Conservation (phyloP, 2,329 filamentous ascomycete species). For the Cladosporium colombiae region DNA sequence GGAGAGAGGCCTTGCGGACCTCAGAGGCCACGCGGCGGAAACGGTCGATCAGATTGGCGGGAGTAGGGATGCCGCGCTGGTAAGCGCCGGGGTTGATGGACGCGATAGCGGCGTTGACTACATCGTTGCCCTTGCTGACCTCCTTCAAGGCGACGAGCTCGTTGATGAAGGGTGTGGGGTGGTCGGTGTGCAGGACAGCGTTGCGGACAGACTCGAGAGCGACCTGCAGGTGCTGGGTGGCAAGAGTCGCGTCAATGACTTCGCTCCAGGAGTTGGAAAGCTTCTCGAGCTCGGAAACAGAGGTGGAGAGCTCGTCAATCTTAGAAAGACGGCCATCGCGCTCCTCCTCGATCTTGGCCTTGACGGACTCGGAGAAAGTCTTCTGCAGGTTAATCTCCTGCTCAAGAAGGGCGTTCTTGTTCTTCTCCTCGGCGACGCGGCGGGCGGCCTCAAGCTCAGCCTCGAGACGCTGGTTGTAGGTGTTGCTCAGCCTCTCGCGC, state of each 20-base stretch:
- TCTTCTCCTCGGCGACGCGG: slow-evolving; percentile 77
- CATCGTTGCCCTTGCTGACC: slow-evolving; percentile 72
- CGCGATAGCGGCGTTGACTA: slow-evolving; percentile 92
- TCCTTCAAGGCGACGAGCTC: slow-evolving; percentile 95
- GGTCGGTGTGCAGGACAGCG: slow-evolving; percentile 71
- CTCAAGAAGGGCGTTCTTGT: slow-evolving; percentile 83
- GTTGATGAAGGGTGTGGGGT: slow-evolving; percentile 78
- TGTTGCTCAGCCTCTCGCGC: slow-evolving; percentile 73
- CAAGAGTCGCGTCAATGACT: slow-evolving; percentile 85
- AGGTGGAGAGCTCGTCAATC: slow-evolving; percentile 74
- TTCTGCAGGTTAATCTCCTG: slow-evolving; percentile 88
- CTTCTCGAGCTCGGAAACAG: slow-evolving; percentile 80
- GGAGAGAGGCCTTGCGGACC: slow-evolving; percentile 88
- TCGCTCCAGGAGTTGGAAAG: slow-evolving; percentile 87
- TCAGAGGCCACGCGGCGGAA: slow-evolving; percentile 91
- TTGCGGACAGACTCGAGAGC: slow-evolving; percentile 90
- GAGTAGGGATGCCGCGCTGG: slow-evolving; percentile 83
- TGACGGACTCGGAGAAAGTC: slow-evolving; percentile 76
- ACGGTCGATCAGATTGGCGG: slow-evolving; percentile 85
- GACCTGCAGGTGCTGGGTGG: slow-evolving; percentile 94
- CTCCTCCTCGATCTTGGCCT: slow-evolving; percentile 82
- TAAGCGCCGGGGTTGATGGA: slow-evolving; percentile 94
- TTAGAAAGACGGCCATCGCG: slow-evolving; percentile 83
- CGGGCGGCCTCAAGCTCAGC: slow-evolving; percentile 77
- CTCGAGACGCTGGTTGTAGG: slow-evolving; percentile 77